phyloP scores from a whole-genome alignment of 208 protist genomes.

The Trypanosoma lewisi region DNA sequence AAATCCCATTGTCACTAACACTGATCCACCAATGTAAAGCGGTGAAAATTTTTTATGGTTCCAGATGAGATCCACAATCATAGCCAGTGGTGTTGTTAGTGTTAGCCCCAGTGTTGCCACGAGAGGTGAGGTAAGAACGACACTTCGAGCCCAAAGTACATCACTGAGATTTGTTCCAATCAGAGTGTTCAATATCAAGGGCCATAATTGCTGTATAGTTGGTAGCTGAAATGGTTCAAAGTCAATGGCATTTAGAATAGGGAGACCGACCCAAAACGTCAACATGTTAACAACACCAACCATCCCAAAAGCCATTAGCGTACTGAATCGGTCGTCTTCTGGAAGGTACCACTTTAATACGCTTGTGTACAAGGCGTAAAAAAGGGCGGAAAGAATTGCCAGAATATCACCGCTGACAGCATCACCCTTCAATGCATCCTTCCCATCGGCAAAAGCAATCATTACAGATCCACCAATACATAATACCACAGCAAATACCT shows the following conservation, averaged over 20 bases:
- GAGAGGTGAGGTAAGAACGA: constrained; percentile 87
- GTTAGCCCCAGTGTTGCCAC: constrained; percentile 88
- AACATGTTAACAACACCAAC: constrained; percentile 80
- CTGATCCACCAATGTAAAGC: constrained; percentile 66
- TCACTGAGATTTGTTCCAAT: constrained; percentile 91
- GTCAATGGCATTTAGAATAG: constrained; percentile 47
- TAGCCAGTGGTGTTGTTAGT: constrained; percentile 86
- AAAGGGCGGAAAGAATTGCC: constrained; percentile 80
- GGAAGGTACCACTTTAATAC: constrained; percentile 76
- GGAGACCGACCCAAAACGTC: constrained; percentile 71
- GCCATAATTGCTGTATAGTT: constrained; percentile 51
- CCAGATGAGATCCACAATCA: constrained; percentile 79
- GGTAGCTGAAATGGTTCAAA: constrained; percentile 76
- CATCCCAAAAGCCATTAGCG: constrained; percentile 88
- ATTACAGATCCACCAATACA: constrained; percentile 65
- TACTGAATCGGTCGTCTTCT: constrained; percentile 81
- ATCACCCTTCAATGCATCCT: constrained; percentile 24
- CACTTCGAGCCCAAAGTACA: constrained; percentile 87
- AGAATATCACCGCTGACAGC: constrained; percentile 63
- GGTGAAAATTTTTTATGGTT: constrained; percentile 40
- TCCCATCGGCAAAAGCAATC: constrained; percentile 62
- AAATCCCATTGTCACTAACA: constrained; percentile 78
- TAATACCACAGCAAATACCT: constrained; percentile 58
- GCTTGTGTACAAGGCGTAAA: constrained; percentile 89
- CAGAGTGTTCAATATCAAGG: constrained; percentile 76